Evolutionary conservation across 805 yeast genomes (phyloP).

Genomic region (Vanderwaltozyma tropicalis): DNA sequence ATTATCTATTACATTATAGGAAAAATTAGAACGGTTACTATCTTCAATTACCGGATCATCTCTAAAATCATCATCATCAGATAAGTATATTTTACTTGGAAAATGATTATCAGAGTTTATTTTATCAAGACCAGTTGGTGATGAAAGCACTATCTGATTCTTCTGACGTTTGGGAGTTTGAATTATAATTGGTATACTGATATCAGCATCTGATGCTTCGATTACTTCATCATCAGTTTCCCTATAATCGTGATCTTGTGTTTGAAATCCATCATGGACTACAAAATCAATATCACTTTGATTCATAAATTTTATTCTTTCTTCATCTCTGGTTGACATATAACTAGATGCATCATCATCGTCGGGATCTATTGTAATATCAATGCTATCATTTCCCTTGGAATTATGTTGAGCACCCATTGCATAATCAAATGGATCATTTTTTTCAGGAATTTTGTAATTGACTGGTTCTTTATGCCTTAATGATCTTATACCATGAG

Average conservation of each 20-base stretch:
- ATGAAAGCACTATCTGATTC: constrained; percentile 20
- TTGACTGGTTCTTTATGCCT: constrained; percentile 15
- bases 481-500: constrained; percentile 8
- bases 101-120: neutral
- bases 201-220: constrained; percentile 2
- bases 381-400: constrained; percentile 4
- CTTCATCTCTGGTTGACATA: constrained; percentile 30
- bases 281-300: constrained; percentile 38
- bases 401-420: constrained; percentile 8
- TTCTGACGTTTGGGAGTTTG: neutral
- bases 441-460: constrained; percentile 24
- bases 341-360: constrained; percentile 10
- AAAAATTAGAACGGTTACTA: constrained; percentile 2
- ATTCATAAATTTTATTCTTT: constrained; percentile 27
- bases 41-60: constrained; percentile 5
- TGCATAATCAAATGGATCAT: constrained; percentile 20
- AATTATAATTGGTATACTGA: neutral
- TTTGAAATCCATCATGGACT: constrained; percentile 28
- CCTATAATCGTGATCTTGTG: constrained; percentile 2
- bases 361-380: constrained; percentile 17
- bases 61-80: constrained; percentile 29
- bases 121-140: constrained; percentile 10
- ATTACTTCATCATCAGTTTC: constrained; percentile 4
- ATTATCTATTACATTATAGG: constrained; percentile 9
- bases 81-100: constrained; percentile 1